Evolutionary conservation across 2,329 filamentous ascomycete genomes (phyloP).

Genomic region (Colletotrichum chrysophilum): DNA sequence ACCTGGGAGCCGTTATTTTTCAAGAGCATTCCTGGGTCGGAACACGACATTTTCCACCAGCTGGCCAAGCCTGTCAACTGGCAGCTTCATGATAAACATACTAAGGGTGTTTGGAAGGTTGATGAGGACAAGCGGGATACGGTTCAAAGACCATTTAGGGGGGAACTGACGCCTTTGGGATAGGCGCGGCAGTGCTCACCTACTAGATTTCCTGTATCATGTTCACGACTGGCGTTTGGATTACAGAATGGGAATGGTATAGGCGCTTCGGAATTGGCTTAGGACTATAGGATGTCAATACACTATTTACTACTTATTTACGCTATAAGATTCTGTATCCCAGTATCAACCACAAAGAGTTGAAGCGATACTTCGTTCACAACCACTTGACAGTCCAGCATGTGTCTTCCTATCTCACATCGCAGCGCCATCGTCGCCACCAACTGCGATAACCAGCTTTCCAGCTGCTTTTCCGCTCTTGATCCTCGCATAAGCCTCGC

Average conservation of each 20-base stretch:
- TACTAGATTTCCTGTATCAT: neutral
- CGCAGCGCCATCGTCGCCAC: neutral
- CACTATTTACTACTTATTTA: neutral
- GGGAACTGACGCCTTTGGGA: constrained; percentile 35
- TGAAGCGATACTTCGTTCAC: neutral
- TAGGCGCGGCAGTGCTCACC: neutral
- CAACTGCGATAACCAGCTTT: neutral
- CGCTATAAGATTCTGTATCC: neutral
- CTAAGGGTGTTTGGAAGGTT: constrained; percentile 43
- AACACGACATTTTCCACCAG: constrained; percentile 35
- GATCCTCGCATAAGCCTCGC: constrained; percentile 61
- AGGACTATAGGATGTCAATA: neutral
- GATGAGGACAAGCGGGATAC: constrained; percentile 27
- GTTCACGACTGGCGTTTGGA: neutral
- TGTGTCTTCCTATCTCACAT: accelerated
- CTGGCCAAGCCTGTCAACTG: constrained; percentile 32
- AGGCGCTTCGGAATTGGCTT: neutral
- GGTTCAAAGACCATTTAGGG: constrained; percentile 36
- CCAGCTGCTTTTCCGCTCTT: constrained; percentile 35
- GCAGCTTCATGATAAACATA: constrained; percentile 36
- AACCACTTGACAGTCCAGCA: neutral
- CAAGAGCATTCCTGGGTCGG: constrained; percentile 25
- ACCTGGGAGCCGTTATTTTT: constrained; percentile 48
- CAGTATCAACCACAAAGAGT: neutral
- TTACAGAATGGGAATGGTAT: neutral